phyloP scores from a whole-genome alignment of 441 rosid species.

The Theobroma grandiflorum region DNA sequence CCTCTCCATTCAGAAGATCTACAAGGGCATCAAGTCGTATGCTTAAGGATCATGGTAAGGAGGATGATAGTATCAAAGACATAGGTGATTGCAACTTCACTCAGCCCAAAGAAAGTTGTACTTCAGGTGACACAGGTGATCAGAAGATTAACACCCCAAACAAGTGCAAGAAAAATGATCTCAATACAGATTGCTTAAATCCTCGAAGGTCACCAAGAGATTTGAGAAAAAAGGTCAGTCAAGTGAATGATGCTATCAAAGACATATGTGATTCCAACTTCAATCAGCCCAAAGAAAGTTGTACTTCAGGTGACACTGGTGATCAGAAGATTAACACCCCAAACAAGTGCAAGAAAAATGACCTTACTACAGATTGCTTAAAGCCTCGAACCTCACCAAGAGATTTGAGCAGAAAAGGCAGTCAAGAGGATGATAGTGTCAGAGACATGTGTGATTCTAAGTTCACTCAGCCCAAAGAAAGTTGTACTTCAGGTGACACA shows the following conservation, averaged over 20 bases:
- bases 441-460: not conserved
- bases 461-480: slow-evolving; percentile 12
- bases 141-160: not conserved
- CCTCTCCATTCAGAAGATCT: slow-evolving; percentile 31
- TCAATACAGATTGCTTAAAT: slow-evolving; percentile 31
- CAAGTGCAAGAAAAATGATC: slow-evolving; percentile 25
- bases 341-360: slow-evolving; percentile 32
- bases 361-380: slow-evolving; percentile 29
- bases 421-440: slow-evolving; percentile 19
- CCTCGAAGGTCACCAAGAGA: slow-evolving; percentile 50
- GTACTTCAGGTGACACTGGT: slow-evolving; percentile 7
- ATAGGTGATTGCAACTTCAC: not conserved
- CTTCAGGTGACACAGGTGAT: slow-evolving; percentile 11
- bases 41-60: not conserved
- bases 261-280: not conserved
- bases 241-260: not conserved
- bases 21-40: slow-evolving; percentile 21
- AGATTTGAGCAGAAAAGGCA: slow-evolving; percentile 47
- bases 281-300: slow-evolving; percentile 13
- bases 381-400: slow-evolving; percentile 47
- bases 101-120: slow-evolving; percentile 20
- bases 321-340: slow-evolving; percentile 30
- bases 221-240: slow-evolving; percentile 42
- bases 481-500: slow-evolving; percentile 8
- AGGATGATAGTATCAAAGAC: slow-evolving; percentile 19